Conservation (phyloP, 805 yeast genomes). For the Metschnikowia hibisci region DNA sequence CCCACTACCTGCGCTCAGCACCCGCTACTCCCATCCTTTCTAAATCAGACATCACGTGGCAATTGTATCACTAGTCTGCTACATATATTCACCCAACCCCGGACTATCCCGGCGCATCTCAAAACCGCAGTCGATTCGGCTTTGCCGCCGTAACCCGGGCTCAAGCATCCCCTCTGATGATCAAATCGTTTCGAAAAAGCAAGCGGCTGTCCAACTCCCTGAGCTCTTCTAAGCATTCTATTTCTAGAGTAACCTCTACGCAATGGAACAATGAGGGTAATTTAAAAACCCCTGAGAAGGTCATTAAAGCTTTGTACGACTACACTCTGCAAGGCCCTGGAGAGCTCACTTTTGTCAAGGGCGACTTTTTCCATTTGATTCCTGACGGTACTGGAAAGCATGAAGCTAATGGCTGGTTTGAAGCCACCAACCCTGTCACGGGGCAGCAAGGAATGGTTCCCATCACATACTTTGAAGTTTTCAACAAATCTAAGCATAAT, state of each 20-base stretch:
- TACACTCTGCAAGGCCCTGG: conserved; percentile 77
- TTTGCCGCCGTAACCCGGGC: neutral
- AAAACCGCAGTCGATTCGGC: neutral
- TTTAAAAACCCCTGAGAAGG: conserved; percentile 66
- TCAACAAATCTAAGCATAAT: conserved; percentile 50
- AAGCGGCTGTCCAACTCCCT: conserved; percentile 34
- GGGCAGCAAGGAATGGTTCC: conserved; percentile 85
- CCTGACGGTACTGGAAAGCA: conserved; percentile 21
- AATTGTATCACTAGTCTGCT: too few species aligned
- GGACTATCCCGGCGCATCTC: neutral
- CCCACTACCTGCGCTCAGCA: conserved; percentile 1
- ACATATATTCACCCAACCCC: too few species aligned
- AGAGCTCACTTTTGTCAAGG: conserved; percentile 72
- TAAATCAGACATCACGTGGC: neutral
- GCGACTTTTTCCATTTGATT: conserved; percentile 83
- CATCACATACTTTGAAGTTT: conserved; percentile 72
- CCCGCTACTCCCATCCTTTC: neutral
- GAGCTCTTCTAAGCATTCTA: conserved; percentile 29
- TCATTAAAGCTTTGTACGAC: conserved; percentile 75
- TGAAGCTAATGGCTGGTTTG: conserved; percentile 64
- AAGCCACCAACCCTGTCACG: conserved; percentile 82
- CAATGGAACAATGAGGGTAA: conserved; percentile 16
- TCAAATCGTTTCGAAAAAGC: conserved; percentile 40
- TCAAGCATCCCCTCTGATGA: conserved; percentile 22
- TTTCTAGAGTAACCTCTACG: conserved; percentile 26